Evolutionary conservation across 768 basidiomycete species (phyloP), one percentile per base, ranked within the genome.

Genomic region (Leucocoprinus leucothites): DNA sequence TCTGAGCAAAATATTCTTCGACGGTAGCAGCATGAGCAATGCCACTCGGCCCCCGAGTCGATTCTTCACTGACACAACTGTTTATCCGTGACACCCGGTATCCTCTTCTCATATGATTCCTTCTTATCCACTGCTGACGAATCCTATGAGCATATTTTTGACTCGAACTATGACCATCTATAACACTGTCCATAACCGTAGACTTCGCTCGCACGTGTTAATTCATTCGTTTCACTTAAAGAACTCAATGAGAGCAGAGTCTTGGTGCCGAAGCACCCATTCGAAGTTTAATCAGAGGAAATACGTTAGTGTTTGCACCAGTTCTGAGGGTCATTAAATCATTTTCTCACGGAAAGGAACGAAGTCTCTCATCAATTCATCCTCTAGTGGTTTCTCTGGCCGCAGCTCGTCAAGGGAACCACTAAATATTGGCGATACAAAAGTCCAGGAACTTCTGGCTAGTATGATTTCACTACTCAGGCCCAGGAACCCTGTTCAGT

Each of bases 1-100:
- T 2, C 66, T 89, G 51, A 90, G 87, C 72, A 89, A 87, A 77
- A 90, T 94, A 25, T 91, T 92, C 63, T 62, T 89, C 48, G 90
- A 92, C 60, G 89, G 89, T 16, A 67, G 70, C 14, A 63, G 58
- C 21, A 63, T 57, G n/a, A 57, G 41, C 38, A 62, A 59, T 14
- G 11, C 19, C 14, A 40, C 48, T 9, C 57, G 70, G 38, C 67
- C 65, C 11, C 63, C 66, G 28, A 75, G 71, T 62, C 67, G 69
- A 34, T 57, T 69, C n/a, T 71, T 61, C 51, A 71, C 6, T 42
- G 44, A 52, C 14, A n/a, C n/a, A 25, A 26, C 26, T 11, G 13
- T 26, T 41, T 31, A 22, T 22, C 45, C 16, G 3, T 25, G 6
- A 5, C 11, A 16, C 11, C 38, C 34, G 24, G 22, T 19, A 6